A percentile compares a stretch with the other conserved stretches of the same genome.
Conservation (phyloP, 2,329 filamentous ascomycete species). For the Metarhizium robertsii region DNA sequence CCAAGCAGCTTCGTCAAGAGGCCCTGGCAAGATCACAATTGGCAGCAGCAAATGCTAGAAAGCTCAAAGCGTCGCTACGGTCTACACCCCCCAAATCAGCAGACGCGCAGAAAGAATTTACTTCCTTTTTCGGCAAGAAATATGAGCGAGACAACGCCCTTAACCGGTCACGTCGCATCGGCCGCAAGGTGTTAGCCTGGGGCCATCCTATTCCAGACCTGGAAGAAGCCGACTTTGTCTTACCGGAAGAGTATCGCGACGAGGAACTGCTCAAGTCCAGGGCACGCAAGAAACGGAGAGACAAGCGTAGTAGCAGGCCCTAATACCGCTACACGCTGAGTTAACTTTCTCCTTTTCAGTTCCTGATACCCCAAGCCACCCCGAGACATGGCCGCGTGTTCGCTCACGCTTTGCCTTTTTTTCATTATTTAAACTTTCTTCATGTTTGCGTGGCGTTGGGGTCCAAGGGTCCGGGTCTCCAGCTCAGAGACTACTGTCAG, state of each 20-base stretch:
- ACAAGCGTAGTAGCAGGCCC: constrained; percentile 42
- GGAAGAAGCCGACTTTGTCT: constrained; percentile 59
- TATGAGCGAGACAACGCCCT: constrained; percentile 73
- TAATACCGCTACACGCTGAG: constrained; percentile 12
- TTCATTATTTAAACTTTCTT: neutral
- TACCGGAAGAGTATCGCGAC: constrained; percentile 58
- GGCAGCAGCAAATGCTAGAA: constrained; percentile 25
- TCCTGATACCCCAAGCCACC: neutral
- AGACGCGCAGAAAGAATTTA: constrained; percentile 53
- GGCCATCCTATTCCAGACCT: constrained; percentile 72
- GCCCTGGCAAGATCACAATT: constrained; percentile 45
- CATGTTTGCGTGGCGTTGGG: constrained; percentile 4
- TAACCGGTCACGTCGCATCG: constrained; percentile 59
- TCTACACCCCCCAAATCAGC: constrained; percentile 22
- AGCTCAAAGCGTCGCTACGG: constrained; percentile 18
- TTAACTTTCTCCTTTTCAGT: neutral
- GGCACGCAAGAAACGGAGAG: constrained; percentile 53
- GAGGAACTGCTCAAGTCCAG: constrained; percentile 46
- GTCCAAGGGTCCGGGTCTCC: neutral
- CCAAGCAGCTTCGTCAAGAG: constrained; percentile 68
- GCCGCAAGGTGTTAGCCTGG: constrained; percentile 67
- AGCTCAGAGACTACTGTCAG: neutral
- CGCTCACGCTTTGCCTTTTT: neutral
- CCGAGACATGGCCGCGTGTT: neutral
- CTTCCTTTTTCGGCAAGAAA: constrained; percentile 76